phyloP scores from a whole-genome alignment of 441 rosid genomes.

The Adansonia madagascariensis region DNA sequence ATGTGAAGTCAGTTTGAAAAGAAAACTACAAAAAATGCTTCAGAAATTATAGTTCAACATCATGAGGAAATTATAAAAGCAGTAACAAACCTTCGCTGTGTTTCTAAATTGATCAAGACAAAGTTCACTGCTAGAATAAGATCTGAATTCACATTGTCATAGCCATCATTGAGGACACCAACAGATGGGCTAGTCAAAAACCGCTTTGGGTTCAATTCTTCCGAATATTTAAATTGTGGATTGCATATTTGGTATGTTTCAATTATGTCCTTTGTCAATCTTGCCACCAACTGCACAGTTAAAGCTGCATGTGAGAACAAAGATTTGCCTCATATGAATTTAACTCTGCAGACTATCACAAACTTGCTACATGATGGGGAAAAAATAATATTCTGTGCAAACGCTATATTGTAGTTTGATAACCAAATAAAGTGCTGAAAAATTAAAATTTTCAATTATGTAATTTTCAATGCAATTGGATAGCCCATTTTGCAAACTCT shows the following conservation, averaged over 20 bases:
- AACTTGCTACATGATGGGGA: background rate
- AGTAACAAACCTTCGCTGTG: slow-evolving; percentile 76
- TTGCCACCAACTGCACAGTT: slow-evolving; percentile 78
- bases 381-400: background rate
- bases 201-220: slow-evolving; percentile 93
- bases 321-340: slow-evolving; percentile 29
- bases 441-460: background rate
- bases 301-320: slow-evolving; percentile 41
- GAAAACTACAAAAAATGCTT: background rate
- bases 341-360: slow-evolving; percentile 9
- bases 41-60: slow-evolving; percentile 8
- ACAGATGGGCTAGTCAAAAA: slow-evolving; percentile 93
- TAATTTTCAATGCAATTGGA: background rate
- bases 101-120: slow-evolving; percentile 68
- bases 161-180: slow-evolving; percentile 95
- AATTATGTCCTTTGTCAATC: slow-evolving; percentile 88
- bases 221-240: slow-evolving; percentile 89
- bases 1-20: background rate
- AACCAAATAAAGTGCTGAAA: slow-evolving; percentile 14
- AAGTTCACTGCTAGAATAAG: slow-evolving; percentile 87
- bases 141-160: slow-evolving; percentile 94
- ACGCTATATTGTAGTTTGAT: background rate
- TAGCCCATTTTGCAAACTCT: background rate
- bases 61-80: background rate
- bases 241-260: slow-evolving; percentile 90